Percentiles rank a stretch among this genome's conserved stretches.
Conservation (phyloP, 306 rosid genomes). For the Malus fusca region DNA sequence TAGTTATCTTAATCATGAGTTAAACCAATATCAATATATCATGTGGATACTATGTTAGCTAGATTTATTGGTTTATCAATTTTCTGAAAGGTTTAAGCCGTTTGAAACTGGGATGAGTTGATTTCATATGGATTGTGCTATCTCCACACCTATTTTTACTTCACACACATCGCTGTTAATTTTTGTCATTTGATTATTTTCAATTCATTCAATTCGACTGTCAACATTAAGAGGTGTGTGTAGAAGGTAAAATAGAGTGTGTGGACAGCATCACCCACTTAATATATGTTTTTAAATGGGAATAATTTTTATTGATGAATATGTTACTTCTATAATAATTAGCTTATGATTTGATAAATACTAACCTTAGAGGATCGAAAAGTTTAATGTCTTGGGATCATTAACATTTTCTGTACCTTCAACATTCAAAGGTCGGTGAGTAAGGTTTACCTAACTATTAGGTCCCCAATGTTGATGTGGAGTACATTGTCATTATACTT, state of each 20-base stretch:
- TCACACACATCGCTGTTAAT: no score
- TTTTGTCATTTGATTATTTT: no score
- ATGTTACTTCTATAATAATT: not conserved
- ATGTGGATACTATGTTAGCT: not conserved
- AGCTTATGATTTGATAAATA: not conserved
- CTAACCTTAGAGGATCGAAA: not conserved
- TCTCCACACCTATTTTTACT: no score
- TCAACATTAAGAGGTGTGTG: no score
- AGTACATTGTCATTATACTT: not conserved
- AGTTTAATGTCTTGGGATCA: not conserved
- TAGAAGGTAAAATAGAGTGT: no score
- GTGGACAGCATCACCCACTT: not conserved
- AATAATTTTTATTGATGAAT: not conserved
- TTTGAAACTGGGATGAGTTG: not conserved
- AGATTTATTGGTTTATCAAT: not conserved
- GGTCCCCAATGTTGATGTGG: not conserved
- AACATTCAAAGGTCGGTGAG: constrained; percentile 15
- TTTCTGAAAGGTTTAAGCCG: not conserved
- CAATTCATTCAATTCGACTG: no score
- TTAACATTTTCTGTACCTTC: constrained; percentile 5
- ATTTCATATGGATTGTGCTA: no score
- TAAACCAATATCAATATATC: no score
- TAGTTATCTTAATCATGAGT: not conserved
- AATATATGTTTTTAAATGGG: not conserved
- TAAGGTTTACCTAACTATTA: constrained; percentile 25